phyloP scores from a whole-genome alignment of 257 asterid genomes.

The Solanum clarkiae region DNA sequence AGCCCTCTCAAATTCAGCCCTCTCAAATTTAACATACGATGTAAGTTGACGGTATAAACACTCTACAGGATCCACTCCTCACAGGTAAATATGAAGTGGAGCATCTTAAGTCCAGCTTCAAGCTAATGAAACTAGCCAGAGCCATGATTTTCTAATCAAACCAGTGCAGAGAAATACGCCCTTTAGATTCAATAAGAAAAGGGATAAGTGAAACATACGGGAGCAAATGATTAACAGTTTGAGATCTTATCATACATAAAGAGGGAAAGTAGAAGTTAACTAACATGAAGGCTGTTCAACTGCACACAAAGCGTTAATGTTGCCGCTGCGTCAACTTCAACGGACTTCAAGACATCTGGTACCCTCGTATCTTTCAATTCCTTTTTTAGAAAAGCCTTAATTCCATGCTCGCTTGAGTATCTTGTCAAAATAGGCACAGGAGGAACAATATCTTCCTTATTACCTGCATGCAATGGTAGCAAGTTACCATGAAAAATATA shows the following conservation, averaged over 20 bases:
- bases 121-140: background rate
- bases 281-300: constrained; percentile 83
- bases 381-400: constrained; percentile 88
- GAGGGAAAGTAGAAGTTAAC: constrained; percentile 21
- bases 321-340: constrained; percentile 49
- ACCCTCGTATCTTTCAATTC: constrained; percentile 63
- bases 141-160: background rate
- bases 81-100: background rate
- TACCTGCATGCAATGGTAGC: constrained; percentile 43
- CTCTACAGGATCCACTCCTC: background rate
- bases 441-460: constrained; percentile 83
- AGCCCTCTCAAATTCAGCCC: background rate
- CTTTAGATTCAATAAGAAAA: background rate
- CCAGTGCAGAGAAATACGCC: background rate
- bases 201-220: background rate
- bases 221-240: background rate
- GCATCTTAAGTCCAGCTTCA: background rate
- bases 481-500: background rate
- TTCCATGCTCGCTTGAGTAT: constrained; percentile 70
- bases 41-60: background rate
- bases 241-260: background rate
- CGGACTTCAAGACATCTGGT: constrained; percentile 54
- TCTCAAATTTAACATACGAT: background rate
- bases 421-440: constrained; percentile 86
- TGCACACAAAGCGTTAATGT: constrained; percentile 82